These are phyloP conservation scores for Saccharomyces pastorianus DNA, from an alignment of 1,139 yeast genomes.

Conservation along the genomic window DNA sequence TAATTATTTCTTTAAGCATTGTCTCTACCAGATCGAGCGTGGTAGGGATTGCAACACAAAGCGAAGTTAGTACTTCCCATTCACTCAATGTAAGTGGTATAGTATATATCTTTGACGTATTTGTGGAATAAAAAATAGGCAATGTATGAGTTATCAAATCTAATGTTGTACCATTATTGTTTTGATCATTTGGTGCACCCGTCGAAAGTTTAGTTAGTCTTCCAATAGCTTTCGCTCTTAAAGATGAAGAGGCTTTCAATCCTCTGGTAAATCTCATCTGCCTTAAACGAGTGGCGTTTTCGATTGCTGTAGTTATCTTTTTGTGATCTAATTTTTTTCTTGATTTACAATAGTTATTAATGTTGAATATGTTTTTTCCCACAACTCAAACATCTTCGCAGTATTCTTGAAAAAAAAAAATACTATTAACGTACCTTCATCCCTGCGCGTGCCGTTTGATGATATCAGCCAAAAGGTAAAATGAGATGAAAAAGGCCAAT, in stretches of 20 bases:
- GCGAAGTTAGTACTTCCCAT: slow-evolving; percentile 61
- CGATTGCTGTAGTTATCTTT: neutral
- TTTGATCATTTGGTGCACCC: slow-evolving; percentile 18
- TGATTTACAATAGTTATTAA: slow-evolving; percentile 58
- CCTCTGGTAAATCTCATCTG: slow-evolving; percentile 15
- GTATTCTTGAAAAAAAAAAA: neutral
- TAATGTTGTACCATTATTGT: slow-evolving; percentile 10
- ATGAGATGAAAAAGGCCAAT: neutral
- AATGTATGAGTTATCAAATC: slow-evolving; percentile 20
- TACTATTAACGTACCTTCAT: neutral
- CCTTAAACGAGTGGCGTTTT: slow-evolving; percentile 1
- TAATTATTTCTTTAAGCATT: slow-evolving; percentile 44
- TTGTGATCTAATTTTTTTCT: neutral
- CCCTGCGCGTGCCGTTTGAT: neutral
- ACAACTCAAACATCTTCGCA: neutral
- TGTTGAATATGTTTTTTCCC: slow-evolving; percentile 31
- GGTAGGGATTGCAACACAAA: slow-evolving; percentile 43
- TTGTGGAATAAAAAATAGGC: slow-evolving; percentile 24
- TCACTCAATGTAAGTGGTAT: slow-evolving; percentile 49
- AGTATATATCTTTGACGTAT: slow-evolving; percentile 24
- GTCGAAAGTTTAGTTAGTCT: slow-evolving; percentile 40
- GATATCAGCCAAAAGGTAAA: neutral
- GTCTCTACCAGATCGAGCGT: slow-evolving; percentile 43
- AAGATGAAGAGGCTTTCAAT: slow-evolving; percentile 20
- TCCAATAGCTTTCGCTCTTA: slow-evolving; percentile 55